phyloP scores from a whole-genome alignment of 2,329 filamentous ascomycete species.

The Monascus ruber region DNA sequence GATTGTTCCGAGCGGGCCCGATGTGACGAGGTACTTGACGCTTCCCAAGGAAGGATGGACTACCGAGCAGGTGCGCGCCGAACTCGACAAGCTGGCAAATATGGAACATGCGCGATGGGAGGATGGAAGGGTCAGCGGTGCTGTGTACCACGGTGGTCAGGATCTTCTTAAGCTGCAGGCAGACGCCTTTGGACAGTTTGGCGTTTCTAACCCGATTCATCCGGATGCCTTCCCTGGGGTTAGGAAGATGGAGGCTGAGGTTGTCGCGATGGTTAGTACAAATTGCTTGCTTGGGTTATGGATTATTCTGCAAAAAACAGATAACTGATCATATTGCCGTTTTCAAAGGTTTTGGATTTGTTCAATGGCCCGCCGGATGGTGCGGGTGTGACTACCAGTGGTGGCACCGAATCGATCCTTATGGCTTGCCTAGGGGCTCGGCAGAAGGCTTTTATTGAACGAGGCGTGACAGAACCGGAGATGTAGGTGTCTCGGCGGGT shows the following conservation, averaged over 20 bases:
- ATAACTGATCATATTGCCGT: background rate
- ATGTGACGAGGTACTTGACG: constrained; percentile 59
- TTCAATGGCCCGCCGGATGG: constrained; percentile 82
- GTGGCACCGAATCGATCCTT: constrained; percentile 91
- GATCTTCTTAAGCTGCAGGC: constrained; percentile 74
- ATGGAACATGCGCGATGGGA: constrained; percentile 97
- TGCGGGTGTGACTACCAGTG: constrained; percentile 80
- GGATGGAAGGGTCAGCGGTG: constrained; percentile 85
- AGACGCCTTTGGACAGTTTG: constrained; percentile 87
- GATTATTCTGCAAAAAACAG: background rate
- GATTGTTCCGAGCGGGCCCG: constrained; percentile 62
- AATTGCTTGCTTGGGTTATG: background rate
- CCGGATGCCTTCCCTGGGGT: constrained; percentile 97
- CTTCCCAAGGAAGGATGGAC: constrained; percentile 78
- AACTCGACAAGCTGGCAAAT: constrained; percentile 64
- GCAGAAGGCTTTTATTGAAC: constrained; percentile 76
- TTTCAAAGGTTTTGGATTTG: constrained; percentile 50
- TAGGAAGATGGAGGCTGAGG: constrained; percentile 96
- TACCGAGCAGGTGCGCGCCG: constrained; percentile 64
- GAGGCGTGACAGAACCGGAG: constrained; percentile 82
- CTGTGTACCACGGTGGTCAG: constrained; percentile 89
- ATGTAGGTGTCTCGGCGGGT: constrained; percentile 50
- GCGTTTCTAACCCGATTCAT: constrained; percentile 91
- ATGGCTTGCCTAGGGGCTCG: constrained; percentile 88
- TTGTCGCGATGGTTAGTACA: constrained; percentile 75